Evolutionary conservation across 108 stramenopile genomes (phyloP).

Genomic region (Aurantiochytrium sp.): DNA sequence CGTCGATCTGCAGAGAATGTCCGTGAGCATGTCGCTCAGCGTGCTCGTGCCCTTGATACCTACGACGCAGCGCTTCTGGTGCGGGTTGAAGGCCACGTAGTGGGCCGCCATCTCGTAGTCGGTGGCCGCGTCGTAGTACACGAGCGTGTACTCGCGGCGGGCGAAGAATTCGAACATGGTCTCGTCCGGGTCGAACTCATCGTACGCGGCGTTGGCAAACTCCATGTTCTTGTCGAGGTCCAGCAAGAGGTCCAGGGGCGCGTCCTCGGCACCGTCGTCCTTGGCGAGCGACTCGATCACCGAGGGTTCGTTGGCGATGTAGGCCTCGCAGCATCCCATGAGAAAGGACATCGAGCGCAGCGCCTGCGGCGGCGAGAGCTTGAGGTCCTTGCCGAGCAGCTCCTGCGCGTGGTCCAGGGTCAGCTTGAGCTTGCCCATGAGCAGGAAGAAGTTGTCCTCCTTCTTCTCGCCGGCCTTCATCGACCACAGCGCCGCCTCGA

Average conservation of each 20-base stretch:
- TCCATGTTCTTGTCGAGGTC: neutral
- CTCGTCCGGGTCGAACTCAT: neutral
- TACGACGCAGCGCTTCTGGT: neutral
- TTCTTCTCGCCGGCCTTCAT: neutral
- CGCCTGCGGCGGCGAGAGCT: neutral
- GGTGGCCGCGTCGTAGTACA: neutral
- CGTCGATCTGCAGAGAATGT: neutral
- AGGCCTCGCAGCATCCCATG: neutral
- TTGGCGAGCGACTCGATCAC: neutral
- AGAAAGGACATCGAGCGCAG: neutral
- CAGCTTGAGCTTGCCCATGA: constrained; percentile 5
- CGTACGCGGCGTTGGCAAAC: neutral
- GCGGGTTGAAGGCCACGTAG: neutral
- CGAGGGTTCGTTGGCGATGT: neutral
- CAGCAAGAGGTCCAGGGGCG: neutral
- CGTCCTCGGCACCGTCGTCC: neutral
- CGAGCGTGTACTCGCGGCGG: neutral
- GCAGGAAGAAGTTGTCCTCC: neutral
- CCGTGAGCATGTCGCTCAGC: neutral
- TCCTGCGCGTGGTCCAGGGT: neutral
- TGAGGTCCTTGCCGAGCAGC: neutral
- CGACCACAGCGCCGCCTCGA: neutral
- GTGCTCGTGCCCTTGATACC: constrained; percentile 8
- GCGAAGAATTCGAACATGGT: neutral
- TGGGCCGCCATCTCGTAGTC: neutral